Conservation (phyloP, 2,329 filamentous ascomycete genomes). For the Arthroderma sp. region DNA sequence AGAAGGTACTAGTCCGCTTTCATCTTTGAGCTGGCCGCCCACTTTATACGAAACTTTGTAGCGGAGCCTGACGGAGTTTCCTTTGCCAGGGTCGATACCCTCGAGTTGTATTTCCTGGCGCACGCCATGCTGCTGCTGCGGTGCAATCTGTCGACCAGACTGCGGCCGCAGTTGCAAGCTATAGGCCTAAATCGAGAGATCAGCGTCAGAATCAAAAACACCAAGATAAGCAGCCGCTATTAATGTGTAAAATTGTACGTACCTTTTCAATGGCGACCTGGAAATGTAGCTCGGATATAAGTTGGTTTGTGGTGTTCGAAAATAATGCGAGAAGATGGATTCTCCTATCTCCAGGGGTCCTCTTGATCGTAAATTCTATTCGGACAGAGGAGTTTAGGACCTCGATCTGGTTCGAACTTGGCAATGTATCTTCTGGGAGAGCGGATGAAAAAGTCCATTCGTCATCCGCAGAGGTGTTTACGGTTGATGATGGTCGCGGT, state of each 20-base stretch:
- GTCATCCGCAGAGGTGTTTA: conserved; percentile 49
- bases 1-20: conserved; percentile 73
- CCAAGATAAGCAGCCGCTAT: background rate
- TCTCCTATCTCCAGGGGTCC: conserved; percentile 38
- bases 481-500: conserved; percentile 16
- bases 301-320: conserved; percentile 61
- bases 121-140: conserved; percentile 61
- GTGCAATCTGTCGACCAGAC: conserved; percentile 60
- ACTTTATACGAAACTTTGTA: conserved; percentile 77
- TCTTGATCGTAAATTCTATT: conserved; percentile 61
- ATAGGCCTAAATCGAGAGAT: conserved; percentile 48
- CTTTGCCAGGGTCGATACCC: conserved; percentile 58
- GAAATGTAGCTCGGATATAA: conserved; percentile 70
- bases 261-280: conserved; percentile 92
- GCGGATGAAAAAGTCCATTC: conserved; percentile 92
- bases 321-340: conserved; percentile 67
- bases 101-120: conserved; percentile 69
- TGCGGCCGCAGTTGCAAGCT: conserved; percentile 74
- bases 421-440: conserved; percentile 50
- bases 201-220: background rate
- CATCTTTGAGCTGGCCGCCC: conserved; percentile 49
- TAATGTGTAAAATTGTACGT: conserved; percentile 13
- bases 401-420: conserved; percentile 49
- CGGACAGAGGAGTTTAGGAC: conserved; percentile 59
- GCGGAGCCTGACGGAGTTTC: conserved; percentile 70